Evolutionary conservation across 768 basidiomycete species (phyloP), one percentile per base, ranked within the genome.

Genomic region (Auricularia auricula-judae): DNA sequence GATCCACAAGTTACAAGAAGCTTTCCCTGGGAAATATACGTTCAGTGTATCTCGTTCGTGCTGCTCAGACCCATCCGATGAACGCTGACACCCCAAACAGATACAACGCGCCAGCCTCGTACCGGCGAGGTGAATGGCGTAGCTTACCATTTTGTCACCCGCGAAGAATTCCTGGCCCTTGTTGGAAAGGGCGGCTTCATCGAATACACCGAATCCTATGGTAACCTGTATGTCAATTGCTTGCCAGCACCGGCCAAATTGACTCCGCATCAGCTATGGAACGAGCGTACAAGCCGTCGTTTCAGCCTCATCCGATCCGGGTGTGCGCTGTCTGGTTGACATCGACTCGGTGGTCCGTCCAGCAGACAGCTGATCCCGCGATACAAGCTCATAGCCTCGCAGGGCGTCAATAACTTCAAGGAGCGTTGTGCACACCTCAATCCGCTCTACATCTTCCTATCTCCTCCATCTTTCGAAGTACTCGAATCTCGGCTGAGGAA

Each of bases 201-300:
- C 60, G 80, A 81, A 70, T 74, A 77, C 70, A 79, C 80, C 3
- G 73, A 80, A 69, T 81, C 80, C 69, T 74, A 72, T 1, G 77
- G 77, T 5, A 81, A 81, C 67, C 71, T 68, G 65, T 68, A 58
- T 1, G 67, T 61, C 16, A 4, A 7, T 42, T 51, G 14, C 47
- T 12, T 51, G 5, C 5, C 11, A 21, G 4, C 47, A 18, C 18
- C 10, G 1, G 4, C 10, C 7, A 18, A 1, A 0, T 10, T 51
- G 18, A 18, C 3, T 18, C 16, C 47, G 14, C 47, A 10, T 8
- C 16, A 51, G 47, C 11, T 51, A 51, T 18, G 47, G 47, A 18
- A 39, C n/a, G 11, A 23, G 23, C 23, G 23, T 60, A 18, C 3
- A 44, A 23, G 47, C 53, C 3, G 47, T n/a, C 23, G n/a, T 12